Base-by-base conservation (phyloP, 495 filamentous ascomycete species). In the Neurospora pannonica region DNA sequence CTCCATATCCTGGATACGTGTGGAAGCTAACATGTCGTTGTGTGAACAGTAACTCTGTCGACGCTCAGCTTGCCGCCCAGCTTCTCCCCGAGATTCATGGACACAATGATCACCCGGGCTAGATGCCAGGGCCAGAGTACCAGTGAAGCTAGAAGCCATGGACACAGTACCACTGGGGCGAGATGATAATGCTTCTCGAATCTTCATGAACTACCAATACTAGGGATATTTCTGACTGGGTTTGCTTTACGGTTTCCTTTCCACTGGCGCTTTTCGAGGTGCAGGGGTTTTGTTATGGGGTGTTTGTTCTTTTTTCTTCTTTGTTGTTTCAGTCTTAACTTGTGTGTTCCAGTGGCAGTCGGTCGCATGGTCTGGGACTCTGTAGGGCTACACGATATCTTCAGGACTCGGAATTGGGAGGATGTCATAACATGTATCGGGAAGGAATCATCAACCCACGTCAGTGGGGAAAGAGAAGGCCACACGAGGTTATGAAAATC, bases 81-180 rank as follows among this genome's bases (percentile, higher is more conserved):
- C 70, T 78, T 71, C 60, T 78, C n/a, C 77, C 77, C 3, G 77
- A 77, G 48, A 43, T 78, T 34, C 74, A 76, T 13, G 73, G 72
- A 4, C 40, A 71, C 28, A 67, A 67, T 19, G 54, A 67, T 19
- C 54, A 67, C 15, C 28, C 3, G 15, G 31, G 15, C 54, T 67
- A 46, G 19, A 28, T 13, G 21, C 46, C 46, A 11, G 3, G 46
- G 21, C 5, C n/a, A 24, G 7, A 24, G 10, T 9, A 24, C n/a
- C 21, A 24, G n/a, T n/a, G n/a, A n/a, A n/a, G 15, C 54, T 67
- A 46, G 19, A 28, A 5, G 21, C 46, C 46, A 11, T 4, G 46
- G 21, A 11, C n/a, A 24, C 2, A 24, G 10, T 9, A 24, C n/a
- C 21, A 24, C 21, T 24, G 40, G 15, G 40, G 40, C 40, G 40